Evolutionary conservation across 805 yeast genomes (phyloP).

Genomic region (Saccharomycopsis synnaedendra): DNA sequence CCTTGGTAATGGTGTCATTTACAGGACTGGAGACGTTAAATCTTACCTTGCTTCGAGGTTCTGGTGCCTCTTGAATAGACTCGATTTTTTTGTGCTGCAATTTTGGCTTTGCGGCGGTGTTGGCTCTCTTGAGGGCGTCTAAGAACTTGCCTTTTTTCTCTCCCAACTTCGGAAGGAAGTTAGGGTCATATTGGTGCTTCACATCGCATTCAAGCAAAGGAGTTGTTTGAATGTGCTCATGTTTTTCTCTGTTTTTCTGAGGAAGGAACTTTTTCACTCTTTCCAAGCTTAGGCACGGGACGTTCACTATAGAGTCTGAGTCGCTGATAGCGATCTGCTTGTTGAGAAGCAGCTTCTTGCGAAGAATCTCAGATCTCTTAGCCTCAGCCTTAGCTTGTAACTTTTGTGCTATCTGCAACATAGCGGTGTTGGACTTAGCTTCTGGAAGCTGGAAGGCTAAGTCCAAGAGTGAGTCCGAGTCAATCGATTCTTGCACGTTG

Average conservation of each 20-base stretch:
- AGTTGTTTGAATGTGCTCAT: not conserved
- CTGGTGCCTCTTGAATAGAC: no score
- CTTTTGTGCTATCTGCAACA: not conserved
- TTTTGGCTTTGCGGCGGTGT: no score
- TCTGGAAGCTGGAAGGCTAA: not conserved
- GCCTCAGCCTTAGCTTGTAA: not conserved
- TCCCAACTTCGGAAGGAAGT: not conserved
- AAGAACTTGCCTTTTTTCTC: no score
- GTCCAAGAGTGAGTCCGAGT: not conserved
- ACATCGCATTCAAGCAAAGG: not conserved
- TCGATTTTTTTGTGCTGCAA: no score
- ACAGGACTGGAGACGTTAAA: no score
- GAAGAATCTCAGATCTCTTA: no score
- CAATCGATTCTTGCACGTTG: not conserved
- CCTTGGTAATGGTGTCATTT: no score
- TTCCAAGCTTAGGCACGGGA: not conserved
- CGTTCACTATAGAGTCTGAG: no score
- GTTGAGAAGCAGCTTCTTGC: no score
- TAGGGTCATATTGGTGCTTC: conserved; percentile 1
- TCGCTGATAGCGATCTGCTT: no score
- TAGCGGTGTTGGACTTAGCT: not conserved
- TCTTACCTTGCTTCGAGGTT: no score
- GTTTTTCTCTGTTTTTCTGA: not conserved
- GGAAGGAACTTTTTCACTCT: not conserved
- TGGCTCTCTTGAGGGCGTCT: no score